These are phyloP conservation scores for Lotmaria passim DNA, from an alignment of 208 protist species.

Conservation along the genomic window DNA sequence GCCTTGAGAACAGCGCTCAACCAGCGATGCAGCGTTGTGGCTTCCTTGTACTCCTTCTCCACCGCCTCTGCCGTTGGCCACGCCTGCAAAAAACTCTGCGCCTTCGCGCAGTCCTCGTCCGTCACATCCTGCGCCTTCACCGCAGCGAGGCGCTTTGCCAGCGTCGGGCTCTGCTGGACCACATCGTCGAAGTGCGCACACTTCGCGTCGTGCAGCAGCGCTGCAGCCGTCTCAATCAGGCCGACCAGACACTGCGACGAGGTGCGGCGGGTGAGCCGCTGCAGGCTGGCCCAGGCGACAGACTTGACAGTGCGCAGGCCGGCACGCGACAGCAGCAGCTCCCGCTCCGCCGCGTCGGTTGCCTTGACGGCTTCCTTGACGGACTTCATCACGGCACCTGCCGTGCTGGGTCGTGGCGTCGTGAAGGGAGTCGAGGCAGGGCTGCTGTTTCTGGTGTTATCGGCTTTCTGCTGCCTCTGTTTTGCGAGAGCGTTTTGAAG, in stretches of 20 bases:
- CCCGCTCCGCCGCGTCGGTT: constrained; percentile 16
- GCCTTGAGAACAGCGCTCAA: constrained; percentile 28
- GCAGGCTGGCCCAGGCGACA: constrained; percentile 27
- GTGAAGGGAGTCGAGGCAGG: background rate
- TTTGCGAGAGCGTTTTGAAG: background rate
- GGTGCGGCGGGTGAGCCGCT: constrained; percentile 15
- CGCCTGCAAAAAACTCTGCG: constrained; percentile 5
- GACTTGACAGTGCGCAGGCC: constrained; percentile 36
- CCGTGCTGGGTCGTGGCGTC: background rate
- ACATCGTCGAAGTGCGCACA: constrained; percentile 18
- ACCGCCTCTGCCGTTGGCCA: constrained; percentile 10
- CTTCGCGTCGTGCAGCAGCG: constrained; percentile 12
- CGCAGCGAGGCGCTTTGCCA: constrained; percentile 15
- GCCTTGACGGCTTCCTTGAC: constrained; percentile 2
- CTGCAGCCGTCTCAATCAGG: constrained; percentile 15
- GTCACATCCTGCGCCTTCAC: constrained; percentile 10
- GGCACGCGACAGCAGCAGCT: constrained; percentile 26
- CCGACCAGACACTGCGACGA: constrained; percentile 3
- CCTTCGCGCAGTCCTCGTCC: background rate
- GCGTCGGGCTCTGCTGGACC: constrained; percentile 4
- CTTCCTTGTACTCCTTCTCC: constrained; percentile 18
- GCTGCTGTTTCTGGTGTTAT: background rate
- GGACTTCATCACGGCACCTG: background rate
- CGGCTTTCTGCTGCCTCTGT: background rate
- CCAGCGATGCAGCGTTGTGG: constrained; percentile 37